Percentiles rank a stretch among this genome's conserved stretches.
phyloP scores from a whole-genome alignment of 164 flowering plant species.

The Liquidambar formosana region DNA sequence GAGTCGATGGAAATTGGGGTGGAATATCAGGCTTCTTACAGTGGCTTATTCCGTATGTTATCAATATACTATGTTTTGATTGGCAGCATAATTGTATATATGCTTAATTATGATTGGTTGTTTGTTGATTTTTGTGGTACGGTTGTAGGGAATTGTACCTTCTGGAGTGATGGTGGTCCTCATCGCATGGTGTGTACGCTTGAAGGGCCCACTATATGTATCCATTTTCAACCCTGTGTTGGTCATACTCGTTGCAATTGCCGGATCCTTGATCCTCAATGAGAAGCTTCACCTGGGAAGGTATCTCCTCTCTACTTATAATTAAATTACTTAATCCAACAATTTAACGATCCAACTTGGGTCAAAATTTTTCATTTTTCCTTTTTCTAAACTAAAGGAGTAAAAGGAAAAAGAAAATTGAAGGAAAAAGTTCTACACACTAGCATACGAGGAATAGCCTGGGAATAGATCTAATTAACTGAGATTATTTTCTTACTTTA shows the following conservation, averaged over 20 bases:
- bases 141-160: slow-evolving; percentile 14
- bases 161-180: slow-evolving; percentile 10
- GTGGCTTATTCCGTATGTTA: slow-evolving; percentile 22
- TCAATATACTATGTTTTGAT: too few relatives aligned
- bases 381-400: too few relatives aligned
- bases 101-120: not conserved
- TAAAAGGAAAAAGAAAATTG: too few relatives aligned
- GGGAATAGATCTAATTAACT: too few relatives aligned
- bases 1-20: slow-evolving; percentile 29
- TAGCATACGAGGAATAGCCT: too few relatives aligned
- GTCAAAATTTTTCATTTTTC: too few relatives aligned
- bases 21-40: too few relatives aligned
- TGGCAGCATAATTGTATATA: too few relatives aligned
- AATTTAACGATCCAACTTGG: too few relatives aligned
- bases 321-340: too few relatives aligned
- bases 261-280: slow-evolving; percentile 8
- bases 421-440: too few relatives aligned
- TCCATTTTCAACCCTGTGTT: slow-evolving; percentile 19
- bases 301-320: slow-evolving; percentile 2
- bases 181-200: slow-evolving; percentile 11
- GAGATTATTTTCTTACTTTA: too few relatives aligned
- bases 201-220: slow-evolving; percentile 25
- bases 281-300: slow-evolving; percentile 26
- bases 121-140: not conserved
- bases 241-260: slow-evolving; percentile 14